phyloP scores from a whole-genome alignment of 495 filamentous ascomycete species.

The Podospora tetraspora region DNA sequence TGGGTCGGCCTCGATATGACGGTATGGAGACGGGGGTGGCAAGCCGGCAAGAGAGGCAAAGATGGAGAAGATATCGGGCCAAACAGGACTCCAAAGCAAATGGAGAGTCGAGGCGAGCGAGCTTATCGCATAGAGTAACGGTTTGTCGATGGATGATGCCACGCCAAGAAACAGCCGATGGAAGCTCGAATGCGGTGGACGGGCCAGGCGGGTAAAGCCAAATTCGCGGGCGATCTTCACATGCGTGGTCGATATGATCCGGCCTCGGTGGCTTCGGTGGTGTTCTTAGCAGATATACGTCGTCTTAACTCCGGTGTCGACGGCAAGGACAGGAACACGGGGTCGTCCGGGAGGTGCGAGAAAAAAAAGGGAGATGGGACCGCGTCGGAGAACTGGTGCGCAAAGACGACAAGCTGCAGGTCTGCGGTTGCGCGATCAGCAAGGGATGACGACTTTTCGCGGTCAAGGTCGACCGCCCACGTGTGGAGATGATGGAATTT shows the following conservation, averaged over 20 bases:
- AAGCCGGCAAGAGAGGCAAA: conserved; percentile 5
- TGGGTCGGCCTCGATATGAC: neutral
- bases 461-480: conserved; percentile 12
- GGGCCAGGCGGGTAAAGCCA: conserved; percentile 14
- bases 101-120: neutral
- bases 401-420: neutral
- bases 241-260: neutral
- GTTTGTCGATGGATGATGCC: conserved; percentile 19
- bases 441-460: conserved; percentile 11
- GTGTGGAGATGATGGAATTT: conserved; percentile 19
- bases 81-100: neutral
- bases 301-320: neutral
- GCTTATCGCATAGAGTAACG: conserved; percentile 19
- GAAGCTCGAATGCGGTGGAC: conserved; percentile 7
- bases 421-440: neutral
- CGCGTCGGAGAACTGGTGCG: conserved; percentile 4
- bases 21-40: neutral
- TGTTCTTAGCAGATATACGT: neutral
- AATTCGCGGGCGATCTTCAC: conserved; percentile 6
- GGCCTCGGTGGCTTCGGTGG: neutral
- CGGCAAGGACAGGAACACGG: neutral
- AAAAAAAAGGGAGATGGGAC: neutral
- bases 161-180: conserved; percentile 24
- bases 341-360: neutral
- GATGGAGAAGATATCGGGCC: too few relatives aligned